phyloP scores from a whole-genome alignment of 495 filamentous ascomycete genomes.

The Cercophora newfieldiana region DNA sequence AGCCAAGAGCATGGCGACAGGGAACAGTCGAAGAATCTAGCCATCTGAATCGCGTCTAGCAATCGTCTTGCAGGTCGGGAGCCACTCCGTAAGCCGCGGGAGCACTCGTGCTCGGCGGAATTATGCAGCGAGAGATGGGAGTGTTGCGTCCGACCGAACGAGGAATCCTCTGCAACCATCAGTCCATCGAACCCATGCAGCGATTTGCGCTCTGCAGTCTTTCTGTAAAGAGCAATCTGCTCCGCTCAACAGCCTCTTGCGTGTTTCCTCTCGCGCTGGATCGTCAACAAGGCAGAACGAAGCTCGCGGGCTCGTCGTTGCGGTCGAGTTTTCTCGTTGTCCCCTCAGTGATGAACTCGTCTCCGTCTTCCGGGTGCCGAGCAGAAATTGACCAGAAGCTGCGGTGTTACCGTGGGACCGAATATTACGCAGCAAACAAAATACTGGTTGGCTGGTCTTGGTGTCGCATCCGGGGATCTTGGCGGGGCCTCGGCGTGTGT shows the following conservation, averaged over 20 bases:
- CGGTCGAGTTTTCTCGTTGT: no score
- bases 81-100: not conserved
- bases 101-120: not conserved
- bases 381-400: no score
- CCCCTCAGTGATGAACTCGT: no score
- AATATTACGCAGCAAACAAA: not conserved
- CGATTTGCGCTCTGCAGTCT: not conserved
- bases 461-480: not conserved
- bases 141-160: not conserved
- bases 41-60: not conserved
- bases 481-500: not conserved
- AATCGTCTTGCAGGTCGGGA: not conserved
- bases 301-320: no score
- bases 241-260: not conserved
- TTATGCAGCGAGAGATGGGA: not conserved
- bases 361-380: no score
- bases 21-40: not conserved
- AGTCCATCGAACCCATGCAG: not conserved
- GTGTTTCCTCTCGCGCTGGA: not conserved
- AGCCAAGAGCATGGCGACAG: constrained; percentile 7
- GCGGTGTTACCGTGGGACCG: not conserved
- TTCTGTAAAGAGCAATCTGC: not conserved
- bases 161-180: not conserved
- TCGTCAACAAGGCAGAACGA: no score
- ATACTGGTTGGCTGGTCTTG: not conserved